Conservation (phyloP, 2,329 filamentous ascomycete species). For the Monosporascus sp. region DNA sequence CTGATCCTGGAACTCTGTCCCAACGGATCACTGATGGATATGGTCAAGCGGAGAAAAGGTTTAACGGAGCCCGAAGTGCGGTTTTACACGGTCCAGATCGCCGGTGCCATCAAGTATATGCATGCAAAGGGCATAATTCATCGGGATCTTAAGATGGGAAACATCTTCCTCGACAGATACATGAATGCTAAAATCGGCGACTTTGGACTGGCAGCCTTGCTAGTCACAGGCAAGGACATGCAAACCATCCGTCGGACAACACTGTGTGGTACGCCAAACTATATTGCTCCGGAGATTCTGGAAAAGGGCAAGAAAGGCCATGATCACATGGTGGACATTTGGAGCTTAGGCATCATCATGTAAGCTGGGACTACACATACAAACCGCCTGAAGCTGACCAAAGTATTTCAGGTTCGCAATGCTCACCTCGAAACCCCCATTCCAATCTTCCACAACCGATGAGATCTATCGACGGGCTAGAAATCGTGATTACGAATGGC, state of each 20-base stretch:
- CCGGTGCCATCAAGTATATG: conserved; percentile 96
- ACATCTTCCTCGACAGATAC: conserved; percentile 86
- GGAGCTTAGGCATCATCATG: conserved; percentile 97
- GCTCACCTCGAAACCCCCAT: conserved; percentile 92
- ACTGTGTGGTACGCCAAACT: conserved; percentile 95
- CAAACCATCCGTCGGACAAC: conserved; percentile 80
- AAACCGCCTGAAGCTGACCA: conserved; percentile 10
- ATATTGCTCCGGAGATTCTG: conserved; percentile 94
- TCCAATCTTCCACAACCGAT: conserved; percentile 85
- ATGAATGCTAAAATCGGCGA: conserved; percentile 99
- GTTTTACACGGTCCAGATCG: conserved; percentile 89
- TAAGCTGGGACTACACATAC: conserved; percentile 36
- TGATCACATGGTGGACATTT: conserved; percentile 96
- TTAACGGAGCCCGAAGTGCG: conserved; percentile 91
- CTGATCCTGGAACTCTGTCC: conserved; percentile 91
- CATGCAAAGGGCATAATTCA: conserved; percentile 95
- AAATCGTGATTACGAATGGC: conserved; percentile 76
- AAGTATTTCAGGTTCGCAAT: conserved; percentile 71
- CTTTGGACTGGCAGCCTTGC: conserved; percentile 87
- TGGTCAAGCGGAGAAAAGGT: conserved; percentile 87
- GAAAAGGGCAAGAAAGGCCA: conserved; percentile 93
- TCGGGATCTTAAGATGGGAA: conserved; percentile 95
- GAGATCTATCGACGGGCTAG: conserved; percentile 73
- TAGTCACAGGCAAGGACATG: conserved; percentile 88
- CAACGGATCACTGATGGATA: conserved; percentile 95